These are phyloP conservation scores for Hypericum perforatum DNA, from an alignment of 345 rosid genomes.

Conservation along the genomic window DNA sequence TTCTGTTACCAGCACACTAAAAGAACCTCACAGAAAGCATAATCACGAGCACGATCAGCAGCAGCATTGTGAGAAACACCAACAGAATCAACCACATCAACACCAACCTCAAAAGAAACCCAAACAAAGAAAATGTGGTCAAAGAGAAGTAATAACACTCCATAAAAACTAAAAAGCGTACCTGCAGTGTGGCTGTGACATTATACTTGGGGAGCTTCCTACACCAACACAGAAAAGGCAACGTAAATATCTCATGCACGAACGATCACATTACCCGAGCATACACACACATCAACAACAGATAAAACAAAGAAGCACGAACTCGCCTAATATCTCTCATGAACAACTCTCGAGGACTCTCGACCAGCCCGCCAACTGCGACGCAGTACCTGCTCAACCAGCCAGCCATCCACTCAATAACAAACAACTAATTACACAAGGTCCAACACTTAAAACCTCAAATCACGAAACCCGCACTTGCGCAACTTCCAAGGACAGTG, in stretches of 20 bases:
- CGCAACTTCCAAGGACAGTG: too few species aligned
- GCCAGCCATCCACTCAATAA: constrained; percentile 12
- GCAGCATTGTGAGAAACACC: not conserved
- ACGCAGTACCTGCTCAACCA: constrained; percentile 56
- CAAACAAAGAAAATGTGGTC: not conserved
- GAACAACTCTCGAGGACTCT: constrained; percentile 40
- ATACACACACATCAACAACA: not conserved
- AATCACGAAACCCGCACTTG: too few species aligned
- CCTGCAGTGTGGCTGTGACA: constrained; percentile 82
- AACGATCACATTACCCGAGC: not conserved
- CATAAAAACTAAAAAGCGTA: constrained; percentile 9
- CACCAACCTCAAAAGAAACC: constrained; percentile 8
- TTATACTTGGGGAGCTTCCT: constrained; percentile 75
- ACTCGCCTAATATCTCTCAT: constrained; percentile 68
- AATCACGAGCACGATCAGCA: constrained; percentile 2
- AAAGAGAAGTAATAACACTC: not conserved
- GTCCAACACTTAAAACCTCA: too few species aligned
- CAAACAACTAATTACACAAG: too few species aligned
- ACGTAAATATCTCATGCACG: constrained; percentile 1
- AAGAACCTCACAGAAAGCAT: constrained; percentile 10
- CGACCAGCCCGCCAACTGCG: constrained; percentile 38
- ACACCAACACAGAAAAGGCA: constrained; percentile 10
- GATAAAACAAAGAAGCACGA: not conserved
- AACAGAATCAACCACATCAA: not conserved
- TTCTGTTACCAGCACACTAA: constrained; percentile 97